Conservation (phyloP, 768 basidiomycete genomes). For the Auriscalpium microsporum region DNA sequence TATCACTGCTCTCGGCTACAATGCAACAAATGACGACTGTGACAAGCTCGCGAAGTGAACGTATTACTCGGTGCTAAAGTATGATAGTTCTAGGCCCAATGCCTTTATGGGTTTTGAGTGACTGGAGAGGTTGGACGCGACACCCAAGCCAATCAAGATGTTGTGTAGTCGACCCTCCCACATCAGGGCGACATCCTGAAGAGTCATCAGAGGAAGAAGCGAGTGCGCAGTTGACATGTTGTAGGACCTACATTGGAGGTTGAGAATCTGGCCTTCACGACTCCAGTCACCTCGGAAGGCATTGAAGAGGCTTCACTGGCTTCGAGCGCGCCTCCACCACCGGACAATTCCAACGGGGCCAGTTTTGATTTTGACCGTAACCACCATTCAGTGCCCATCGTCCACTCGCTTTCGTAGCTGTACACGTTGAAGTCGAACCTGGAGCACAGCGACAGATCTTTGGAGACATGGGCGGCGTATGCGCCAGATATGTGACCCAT, state of each 20-base stretch:
- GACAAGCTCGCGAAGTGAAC: background rate
- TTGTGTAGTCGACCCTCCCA: constrained; percentile 93
- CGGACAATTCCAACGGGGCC: background rate
- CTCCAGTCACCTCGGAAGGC: constrained; percentile 52
- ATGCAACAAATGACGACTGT: background rate
- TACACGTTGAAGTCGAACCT: constrained; percentile 96
- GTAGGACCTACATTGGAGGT: constrained; percentile 67
- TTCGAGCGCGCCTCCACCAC: constrained; percentile 18
- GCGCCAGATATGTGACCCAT: constrained; percentile 89
- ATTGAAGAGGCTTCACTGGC: constrained; percentile 15
- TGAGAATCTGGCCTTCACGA: constrained; percentile 84
- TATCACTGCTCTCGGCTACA: background rate
- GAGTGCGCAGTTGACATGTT: background rate
- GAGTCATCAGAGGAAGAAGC: background rate
- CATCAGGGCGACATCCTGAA: constrained; percentile 78
- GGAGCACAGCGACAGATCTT: constrained; percentile 78
- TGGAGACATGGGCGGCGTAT: constrained; percentile 82
- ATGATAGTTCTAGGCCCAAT: constrained; percentile 88
- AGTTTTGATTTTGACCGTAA: constrained; percentile 43
- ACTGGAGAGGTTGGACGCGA: constrained; percentile 84
- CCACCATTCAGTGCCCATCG: constrained; percentile 96
- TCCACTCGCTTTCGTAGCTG: constrained; percentile 95
- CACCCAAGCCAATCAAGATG: constrained; percentile 82
- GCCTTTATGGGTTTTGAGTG: constrained; percentile 81
- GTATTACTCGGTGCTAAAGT: constrained; percentile 63